Evolutionary conservation across 345 rosid genomes (phyloP).

Genomic region (Aegle marmelos): DNA sequence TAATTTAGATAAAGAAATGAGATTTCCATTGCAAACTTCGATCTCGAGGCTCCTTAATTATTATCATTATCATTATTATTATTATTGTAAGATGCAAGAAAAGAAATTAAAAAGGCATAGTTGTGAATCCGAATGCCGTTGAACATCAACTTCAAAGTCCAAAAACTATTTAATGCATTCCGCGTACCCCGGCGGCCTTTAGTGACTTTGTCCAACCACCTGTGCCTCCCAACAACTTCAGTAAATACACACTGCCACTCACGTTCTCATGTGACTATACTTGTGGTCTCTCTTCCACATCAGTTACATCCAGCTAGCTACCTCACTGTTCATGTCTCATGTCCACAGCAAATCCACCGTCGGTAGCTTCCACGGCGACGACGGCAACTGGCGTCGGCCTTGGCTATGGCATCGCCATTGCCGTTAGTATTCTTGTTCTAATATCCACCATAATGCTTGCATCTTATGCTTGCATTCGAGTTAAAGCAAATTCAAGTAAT

Average conservation of each 20-base stretch:
- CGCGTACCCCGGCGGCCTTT: conserved; percentile 17
- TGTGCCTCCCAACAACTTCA: not conserved
- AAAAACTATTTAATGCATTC: conserved; percentile 14
- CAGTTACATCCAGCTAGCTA: not conserved
- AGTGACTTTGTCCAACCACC: not conserved
- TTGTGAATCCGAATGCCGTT: no score
- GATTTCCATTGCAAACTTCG: no score
- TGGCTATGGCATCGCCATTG: conserved; percentile 80
- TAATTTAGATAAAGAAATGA: no score
- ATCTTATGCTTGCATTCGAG: conserved; percentile 59
- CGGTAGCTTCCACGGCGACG: conserved; percentile 10
- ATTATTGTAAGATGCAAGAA: no score
- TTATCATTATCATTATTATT: no score
- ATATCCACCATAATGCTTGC: conserved; percentile 76
- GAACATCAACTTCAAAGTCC: not conserved
- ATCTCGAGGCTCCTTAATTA: no score
- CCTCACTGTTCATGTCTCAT: conserved; percentile 12
- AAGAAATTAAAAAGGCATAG: no score
- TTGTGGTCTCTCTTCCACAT: not conserved
- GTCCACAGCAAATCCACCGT: conserved; percentile 49
- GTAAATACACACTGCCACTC: not conserved
- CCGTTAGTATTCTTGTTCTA: conserved; percentile 73
- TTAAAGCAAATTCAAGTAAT: conserved; percentile 29
- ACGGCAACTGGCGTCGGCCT: conserved; percentile 56
- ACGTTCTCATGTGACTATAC: no score